Evolutionary conservation across 2,329 filamentous ascomycete genomes (phyloP).

Genomic region (Pestalotiopsis sp.): DNA sequence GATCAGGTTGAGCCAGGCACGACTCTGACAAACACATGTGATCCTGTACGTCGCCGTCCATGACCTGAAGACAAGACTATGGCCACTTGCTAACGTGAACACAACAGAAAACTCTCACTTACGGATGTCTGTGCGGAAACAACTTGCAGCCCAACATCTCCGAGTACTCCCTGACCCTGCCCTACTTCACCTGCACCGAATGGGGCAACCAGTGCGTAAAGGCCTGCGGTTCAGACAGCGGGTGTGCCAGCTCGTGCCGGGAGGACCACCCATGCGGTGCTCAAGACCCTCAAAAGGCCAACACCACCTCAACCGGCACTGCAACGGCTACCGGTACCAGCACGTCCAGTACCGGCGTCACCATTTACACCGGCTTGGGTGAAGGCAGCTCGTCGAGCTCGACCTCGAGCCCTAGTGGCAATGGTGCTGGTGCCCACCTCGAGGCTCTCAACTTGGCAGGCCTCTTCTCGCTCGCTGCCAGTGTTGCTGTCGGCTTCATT

Average conservation of each 20-base stretch:
- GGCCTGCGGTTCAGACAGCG: constrained; percentile 53
- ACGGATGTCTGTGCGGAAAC: constrained; percentile 70
- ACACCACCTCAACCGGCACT: constrained; percentile 49
- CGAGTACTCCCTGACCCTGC: constrained; percentile 76
- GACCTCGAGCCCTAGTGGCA: constrained; percentile 12
- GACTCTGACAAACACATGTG: constrained; percentile 64
- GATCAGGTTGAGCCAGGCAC: constrained; percentile 54
- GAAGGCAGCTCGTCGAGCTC: constrained; percentile 15
- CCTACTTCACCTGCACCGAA: constrained; percentile 73
- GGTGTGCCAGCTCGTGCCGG: constrained; percentile 62
- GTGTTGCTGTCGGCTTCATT: constrained; percentile 4
- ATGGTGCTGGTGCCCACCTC: constrained; percentile 15
- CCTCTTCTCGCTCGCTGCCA: constrained; percentile 1
- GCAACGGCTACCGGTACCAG: constrained; percentile 38
- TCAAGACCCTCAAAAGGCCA: constrained; percentile 59
- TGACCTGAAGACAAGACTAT: not conserved
- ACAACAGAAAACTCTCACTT: constrained; percentile 58
- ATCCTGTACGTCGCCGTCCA: constrained; percentile 51
- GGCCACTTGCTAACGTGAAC: constrained; percentile 8
- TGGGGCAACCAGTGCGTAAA: constrained; percentile 69
- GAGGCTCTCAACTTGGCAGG: constrained; percentile 36
- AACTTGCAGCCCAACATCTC: constrained; percentile 68
- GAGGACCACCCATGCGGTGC: constrained; percentile 74
- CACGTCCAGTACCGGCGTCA: constrained; percentile 28
- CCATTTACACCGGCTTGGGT: constrained; percentile 10